phyloP scores from a whole-genome alignment of 352 stramenopile genomes.

The Paralagenidium karlingii region DNA sequence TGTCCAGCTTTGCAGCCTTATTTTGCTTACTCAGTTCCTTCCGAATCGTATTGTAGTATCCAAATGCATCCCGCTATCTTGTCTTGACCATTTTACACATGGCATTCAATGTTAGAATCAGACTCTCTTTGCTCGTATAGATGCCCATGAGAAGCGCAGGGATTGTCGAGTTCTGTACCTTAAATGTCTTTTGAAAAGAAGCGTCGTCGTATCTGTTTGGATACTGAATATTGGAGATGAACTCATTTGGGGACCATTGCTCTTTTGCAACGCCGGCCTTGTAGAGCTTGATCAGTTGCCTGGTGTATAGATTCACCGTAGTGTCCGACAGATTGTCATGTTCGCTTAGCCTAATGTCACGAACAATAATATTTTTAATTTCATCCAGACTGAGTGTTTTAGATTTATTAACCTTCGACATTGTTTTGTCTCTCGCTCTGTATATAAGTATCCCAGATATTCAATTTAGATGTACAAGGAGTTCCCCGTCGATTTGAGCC shows the following conservation, averaged over 20 bases:
- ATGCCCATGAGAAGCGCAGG: conserved; percentile 5
- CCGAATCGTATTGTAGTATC: conserved; percentile 9
- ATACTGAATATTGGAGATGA: conserved; percentile 5
- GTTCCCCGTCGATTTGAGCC: conserved; percentile 7
- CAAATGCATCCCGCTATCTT: no score
- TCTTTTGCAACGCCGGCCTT: conserved; percentile 1
- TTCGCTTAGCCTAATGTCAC: conserved; percentile 1
- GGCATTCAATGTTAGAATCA: conserved; percentile 9
- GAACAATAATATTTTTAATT: conserved; percentile 4
- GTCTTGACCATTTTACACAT: no score
- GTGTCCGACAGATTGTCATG: conserved; percentile 3
- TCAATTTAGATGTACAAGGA: conserved; percentile 9
- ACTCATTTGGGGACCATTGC: conserved; percentile 4
- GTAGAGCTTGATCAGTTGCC: conserved; percentile 5
- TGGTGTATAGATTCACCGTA: conserved; percentile 2
- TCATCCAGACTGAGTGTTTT: conserved; percentile 5
- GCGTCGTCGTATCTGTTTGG: conserved; percentile 4
- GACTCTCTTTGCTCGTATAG: conserved; percentile 8
- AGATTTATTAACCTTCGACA: conserved; percentile 2
- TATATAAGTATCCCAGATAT: conserved; percentile 10
- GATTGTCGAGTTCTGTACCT: conserved; percentile 8
- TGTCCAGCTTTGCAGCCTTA: conserved; percentile 10
- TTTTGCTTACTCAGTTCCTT: conserved; percentile 13
- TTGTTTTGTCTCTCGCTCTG: conserved; percentile 6
- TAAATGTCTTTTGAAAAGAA: conserved; percentile 6